Percentiles rank a stretch among this genome's conserved stretches.
phyloP scores from a whole-genome alignment of 2,329 filamentous ascomycete genomes.

The Aspergillus nomiae region DNA sequence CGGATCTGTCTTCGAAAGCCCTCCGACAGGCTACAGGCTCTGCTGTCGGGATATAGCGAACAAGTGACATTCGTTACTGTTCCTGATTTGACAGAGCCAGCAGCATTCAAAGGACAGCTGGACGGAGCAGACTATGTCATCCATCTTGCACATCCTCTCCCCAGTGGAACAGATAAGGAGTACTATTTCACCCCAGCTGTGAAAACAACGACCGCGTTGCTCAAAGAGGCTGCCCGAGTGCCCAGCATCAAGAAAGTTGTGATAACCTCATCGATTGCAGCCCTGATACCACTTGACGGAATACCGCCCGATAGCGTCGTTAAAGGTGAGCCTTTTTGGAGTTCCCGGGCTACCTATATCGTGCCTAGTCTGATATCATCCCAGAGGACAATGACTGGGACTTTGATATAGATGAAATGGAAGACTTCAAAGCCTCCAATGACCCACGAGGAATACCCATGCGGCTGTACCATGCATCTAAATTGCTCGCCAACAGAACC shows the following conservation, averaged over 20 bases:
- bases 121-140: slow-evolving; percentile 27
- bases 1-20: slow-evolving; percentile 23
- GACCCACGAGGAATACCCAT: slow-evolving; percentile 16
- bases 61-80: slow-evolving; percentile 22
- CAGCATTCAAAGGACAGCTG: slow-evolving; percentile 18
- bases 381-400: slow-evolving; percentile 28
- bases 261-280: slow-evolving; percentile 23
- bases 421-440: slow-evolving; percentile 14
- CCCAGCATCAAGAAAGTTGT: slow-evolving; percentile 27
- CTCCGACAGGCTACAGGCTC: slow-evolving; percentile 5
- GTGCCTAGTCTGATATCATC: not conserved
- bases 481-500: slow-evolving; percentile 19
- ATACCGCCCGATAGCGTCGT: slow-evolving; percentile 20
- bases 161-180: slow-evolving; percentile 18
- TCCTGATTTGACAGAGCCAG: slow-evolving; percentile 21
- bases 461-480: slow-evolving; percentile 27
- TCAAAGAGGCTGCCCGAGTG: slow-evolving; percentile 21
- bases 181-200: slow-evolving; percentile 25
- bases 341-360: not conserved
- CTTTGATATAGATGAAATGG: slow-evolving; percentile 18
- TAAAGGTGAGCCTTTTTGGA: slow-evolving; percentile 15
- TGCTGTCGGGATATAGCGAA: slow-evolving; percentile 18
- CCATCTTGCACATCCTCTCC: slow-evolving; percentile 29
- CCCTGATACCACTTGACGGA: slow-evolving; percentile 20
- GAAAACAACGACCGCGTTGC: slow-evolving; percentile 21